These are phyloP conservation scores for Phanerochaete sordida DNA, from an alignment of 768 basidiomycete species.

Conservation along the genomic window DNA sequence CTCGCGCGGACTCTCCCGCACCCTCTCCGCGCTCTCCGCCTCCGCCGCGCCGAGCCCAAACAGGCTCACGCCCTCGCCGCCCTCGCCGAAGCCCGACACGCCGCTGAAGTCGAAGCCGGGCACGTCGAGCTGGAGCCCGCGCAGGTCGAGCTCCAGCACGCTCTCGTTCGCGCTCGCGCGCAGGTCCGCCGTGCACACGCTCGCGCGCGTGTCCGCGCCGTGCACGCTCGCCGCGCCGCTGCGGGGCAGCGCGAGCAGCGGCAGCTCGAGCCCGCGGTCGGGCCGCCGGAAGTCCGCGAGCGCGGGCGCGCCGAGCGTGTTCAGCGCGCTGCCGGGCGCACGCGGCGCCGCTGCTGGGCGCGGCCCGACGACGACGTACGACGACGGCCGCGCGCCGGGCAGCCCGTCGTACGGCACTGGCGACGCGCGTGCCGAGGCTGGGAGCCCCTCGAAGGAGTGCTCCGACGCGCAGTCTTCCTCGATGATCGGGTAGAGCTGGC, in stretches of 20 bases:
- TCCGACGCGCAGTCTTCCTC: slow-evolving; percentile 19
- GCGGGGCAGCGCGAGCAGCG: neutral
- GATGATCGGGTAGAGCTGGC: slow-evolving; percentile 22
- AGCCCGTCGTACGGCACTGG: neutral
- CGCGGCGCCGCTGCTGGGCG: neutral
- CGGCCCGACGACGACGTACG: neutral
- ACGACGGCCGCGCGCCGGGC: neutral
- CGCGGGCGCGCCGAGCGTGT: neutral
- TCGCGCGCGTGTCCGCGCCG: neutral
- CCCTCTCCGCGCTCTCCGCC: neutral
- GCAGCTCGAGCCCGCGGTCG: neutral
- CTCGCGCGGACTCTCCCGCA: neutral
- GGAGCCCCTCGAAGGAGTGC: neutral
- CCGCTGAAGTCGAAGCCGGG: neutral
- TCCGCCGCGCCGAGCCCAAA: neutral
- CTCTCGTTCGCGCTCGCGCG: slow-evolving; percentile 3
- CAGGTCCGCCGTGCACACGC: slow-evolving; percentile 3
- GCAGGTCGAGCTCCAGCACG: slow-evolving; percentile 4
- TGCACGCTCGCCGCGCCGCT: neutral
- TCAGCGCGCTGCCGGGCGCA: neutral
- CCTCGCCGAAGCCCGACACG: neutral
- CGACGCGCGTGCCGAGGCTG: neutral
- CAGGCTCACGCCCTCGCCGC: neutral
- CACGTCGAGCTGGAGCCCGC: neutral
- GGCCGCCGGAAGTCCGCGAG: neutral